Percentiles rank a stretch among this genome's conserved stretches.
Evolutionary conservation across 2,329 filamentous ascomycete genomes (phyloP).

Genomic region (Orbilia quercus): DNA sequence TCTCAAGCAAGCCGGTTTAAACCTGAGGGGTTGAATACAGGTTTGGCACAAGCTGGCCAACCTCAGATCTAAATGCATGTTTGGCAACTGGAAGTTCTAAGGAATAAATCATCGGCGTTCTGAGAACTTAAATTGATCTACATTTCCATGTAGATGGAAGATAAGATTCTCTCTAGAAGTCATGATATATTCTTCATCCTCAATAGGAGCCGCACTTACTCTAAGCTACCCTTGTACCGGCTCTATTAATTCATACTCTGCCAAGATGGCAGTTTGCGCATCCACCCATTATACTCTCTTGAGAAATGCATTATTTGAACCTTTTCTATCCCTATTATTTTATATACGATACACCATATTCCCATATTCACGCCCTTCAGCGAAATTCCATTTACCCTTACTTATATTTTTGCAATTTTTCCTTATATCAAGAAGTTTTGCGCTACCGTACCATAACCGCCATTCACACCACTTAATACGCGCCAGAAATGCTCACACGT

Average conservation of each 20-base stretch:
- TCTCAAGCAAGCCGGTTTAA: not conserved
- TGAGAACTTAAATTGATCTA: too few relatives aligned
- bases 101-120: slow-evolving; percentile 4
- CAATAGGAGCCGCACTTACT: not conserved
- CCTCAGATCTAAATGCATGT: not conserved
- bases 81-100: not conserved
- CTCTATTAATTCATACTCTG: not conserved
- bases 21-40: slow-evolving; percentile 12
- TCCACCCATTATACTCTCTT: not conserved
- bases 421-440: slow-evolving; percentile 17
- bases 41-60: not conserved
- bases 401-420: slow-evolving; percentile 21
- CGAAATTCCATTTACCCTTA: not conserved
- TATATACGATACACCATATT: too few relatives aligned
- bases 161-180: too few relatives aligned
- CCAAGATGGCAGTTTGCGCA: not conserved
- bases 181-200: too few relatives aligned
- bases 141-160: too few relatives aligned
- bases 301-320: too few relatives aligned
- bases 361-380: not conserved
- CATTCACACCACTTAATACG: slow-evolving; percentile 15
- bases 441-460: slow-evolving; percentile 19
- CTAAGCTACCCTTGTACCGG: not conserved
- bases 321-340: too few relatives aligned
- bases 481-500: slow-evolving; percentile 21